A percentile compares a stretch with the other conserved stretches of the same genome.
These are phyloP conservation scores for Boletales sp. DNA, from an alignment of 768 basidiomycete species.

Conservation along the genomic window DNA sequence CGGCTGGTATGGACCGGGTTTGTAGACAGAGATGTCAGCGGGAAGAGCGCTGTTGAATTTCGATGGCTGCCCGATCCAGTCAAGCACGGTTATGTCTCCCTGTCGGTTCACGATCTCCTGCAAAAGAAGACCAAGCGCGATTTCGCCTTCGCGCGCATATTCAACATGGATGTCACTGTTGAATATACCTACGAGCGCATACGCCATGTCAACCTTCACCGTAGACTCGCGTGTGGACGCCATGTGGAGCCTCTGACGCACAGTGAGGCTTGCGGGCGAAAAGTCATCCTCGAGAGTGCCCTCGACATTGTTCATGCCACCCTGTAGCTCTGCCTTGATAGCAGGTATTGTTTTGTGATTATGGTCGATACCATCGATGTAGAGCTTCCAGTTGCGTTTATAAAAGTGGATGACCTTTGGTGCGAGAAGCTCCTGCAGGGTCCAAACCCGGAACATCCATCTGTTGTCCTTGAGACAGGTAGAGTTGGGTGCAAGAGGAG, in stretches of 20 bases:
- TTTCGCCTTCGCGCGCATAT: background rate
- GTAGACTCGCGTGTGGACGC: conserved; percentile 12
- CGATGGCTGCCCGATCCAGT: conserved; percentile 16
- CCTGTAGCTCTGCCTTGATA: no score
- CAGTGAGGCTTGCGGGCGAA: conserved; percentile 2
- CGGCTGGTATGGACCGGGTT: background rate
- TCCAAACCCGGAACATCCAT: no score
- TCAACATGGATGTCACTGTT: conserved; percentile 11
- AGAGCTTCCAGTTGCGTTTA: no score
- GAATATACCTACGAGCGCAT: conserved; percentile 15
- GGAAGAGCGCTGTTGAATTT: conserved; percentile 15
- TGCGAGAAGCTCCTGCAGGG: no score
- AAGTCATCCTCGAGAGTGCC: background rate
- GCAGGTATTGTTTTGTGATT: no score
- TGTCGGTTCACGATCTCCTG: conserved; percentile 12
- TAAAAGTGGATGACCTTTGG: no score
- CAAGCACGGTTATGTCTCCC: conserved; percentile 14
- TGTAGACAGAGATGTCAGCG: conserved; percentile 12
- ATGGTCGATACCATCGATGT: no score
- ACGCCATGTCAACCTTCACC: conserved; percentile 9
- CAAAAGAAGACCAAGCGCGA: conserved; percentile 10
- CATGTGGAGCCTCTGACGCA: conserved; percentile 8
- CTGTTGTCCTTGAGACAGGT: conserved; percentile 1
- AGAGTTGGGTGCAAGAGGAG: background rate
- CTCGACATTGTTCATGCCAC: no score